Evolutionary conservation across 495 filamentous ascomycete species (phyloP).

Genomic region (Bacidia gigantensis): DNA sequence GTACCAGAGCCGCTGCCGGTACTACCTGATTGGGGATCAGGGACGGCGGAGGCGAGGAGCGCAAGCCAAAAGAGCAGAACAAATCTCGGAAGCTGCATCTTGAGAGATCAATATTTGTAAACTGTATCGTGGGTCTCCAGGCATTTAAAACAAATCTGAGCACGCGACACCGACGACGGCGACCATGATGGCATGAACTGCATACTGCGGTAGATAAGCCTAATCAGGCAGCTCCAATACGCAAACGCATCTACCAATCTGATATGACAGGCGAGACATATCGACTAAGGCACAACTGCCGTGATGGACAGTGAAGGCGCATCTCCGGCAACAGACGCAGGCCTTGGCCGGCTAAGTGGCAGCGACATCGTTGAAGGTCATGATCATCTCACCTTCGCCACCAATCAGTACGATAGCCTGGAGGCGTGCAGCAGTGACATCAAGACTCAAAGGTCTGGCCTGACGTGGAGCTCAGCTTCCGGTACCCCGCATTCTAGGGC

Average conservation of each 20-base stretch:
- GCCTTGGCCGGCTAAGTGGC: background rate
- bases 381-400: background rate
- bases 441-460: no score
- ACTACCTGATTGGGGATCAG: background rate
- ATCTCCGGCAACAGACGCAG: background rate
- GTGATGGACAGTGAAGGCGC: background rate
- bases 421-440: background rate
- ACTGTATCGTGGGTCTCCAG: background rate
- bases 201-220: background rate
- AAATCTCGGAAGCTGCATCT: background rate
- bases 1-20: background rate
- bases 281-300: background rate
- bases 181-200: background rate
- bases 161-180: background rate
- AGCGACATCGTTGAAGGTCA: background rate
- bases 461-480: background rate
- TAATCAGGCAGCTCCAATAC: background rate
- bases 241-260: background rate
- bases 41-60: background rate
- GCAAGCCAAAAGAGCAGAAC: background rate
- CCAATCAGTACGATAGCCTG: background rate
- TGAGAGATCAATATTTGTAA: background rate
- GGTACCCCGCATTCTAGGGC: background rate
- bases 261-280: background rate
- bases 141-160: background rate